Evolutionary conservation across 345 rosid genomes (phyloP), one percentile per base, ranked within the genome.

Genomic region (Schrenkiella parvula): DNA sequence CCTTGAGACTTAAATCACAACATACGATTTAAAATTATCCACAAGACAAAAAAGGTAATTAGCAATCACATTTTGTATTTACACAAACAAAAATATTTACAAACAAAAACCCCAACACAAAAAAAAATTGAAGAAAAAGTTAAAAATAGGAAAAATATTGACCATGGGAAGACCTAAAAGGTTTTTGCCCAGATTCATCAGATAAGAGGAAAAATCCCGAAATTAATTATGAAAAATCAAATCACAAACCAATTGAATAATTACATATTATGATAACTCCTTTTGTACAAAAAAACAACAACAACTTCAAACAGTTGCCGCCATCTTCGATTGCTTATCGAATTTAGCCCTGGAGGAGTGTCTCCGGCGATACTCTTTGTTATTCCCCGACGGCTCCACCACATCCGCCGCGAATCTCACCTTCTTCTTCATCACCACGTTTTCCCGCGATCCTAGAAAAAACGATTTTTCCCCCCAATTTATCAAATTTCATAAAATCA

Each of bases 391-490:
- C 0, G 92, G 88, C 72, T 87, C 95, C 42, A 85, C 78, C 80
- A 89, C 96, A 54, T 89, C 91, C 4, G 81, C 89, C 5, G 97
- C 91, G 66, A 93, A 91, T 64, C 93, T 73, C 31, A 91, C 96
- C 80, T 75, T 88, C 71, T 89, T 93, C 81, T 81, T 86, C 55
- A 71, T 66, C 77, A 38, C 75, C 71, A 22, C 64, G 21, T 55
- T 69, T 8, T 70, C 41, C 38, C 14, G 43, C 37, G 75, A 70
- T 63, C 80, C 80, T 76, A 4, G 3, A 25, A 56, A 62, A 0
- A 26, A 19, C 3, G 22, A 23, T 21, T 19, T 43, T 17, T 13
- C n/a, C n/a, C 21, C 25, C 31, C 2, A 0, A 14, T 8, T 56
- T 26, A 4, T 42, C 66, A 32, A 28, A 17, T 38, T 25, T 18